Conservation (phyloP, 176 grass and related monocot species). For the Oryza officinalis region DNA sequence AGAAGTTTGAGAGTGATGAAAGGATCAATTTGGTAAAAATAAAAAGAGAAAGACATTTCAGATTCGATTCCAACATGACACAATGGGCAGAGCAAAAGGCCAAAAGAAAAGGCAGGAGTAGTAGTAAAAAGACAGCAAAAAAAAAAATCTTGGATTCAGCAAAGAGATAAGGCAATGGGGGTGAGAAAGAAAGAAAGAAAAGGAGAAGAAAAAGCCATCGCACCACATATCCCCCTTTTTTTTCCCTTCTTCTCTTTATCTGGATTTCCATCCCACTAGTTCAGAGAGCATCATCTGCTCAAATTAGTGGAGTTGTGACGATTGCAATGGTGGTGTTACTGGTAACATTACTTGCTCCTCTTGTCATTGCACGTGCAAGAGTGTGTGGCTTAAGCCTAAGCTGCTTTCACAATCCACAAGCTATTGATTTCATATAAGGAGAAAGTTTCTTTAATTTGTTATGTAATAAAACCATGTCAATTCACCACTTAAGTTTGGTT, state of each 20-base stretch:
- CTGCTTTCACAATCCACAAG: constrained; percentile 30
- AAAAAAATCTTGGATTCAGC: constrained; percentile 6
- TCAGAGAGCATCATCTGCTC: neutral
- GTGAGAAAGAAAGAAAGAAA: neutral
- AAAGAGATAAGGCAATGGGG: constrained; percentile 36
- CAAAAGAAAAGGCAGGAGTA: neutral
- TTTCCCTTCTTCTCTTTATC: constrained; percentile 5
- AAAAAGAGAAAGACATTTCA: neutral
- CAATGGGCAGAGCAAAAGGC: neutral
- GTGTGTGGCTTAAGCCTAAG: constrained; percentile 41
- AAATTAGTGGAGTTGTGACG: constrained; percentile 41
- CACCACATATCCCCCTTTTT: neutral
- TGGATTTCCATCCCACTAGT: constrained; percentile 35
- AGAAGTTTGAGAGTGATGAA: constrained; percentile 34
- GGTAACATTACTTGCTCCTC: neutral
- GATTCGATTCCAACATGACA: constrained; percentile 43
- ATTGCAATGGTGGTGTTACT: neutral
- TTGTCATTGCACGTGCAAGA: constrained; percentile 40
- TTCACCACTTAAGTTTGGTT: neutral
- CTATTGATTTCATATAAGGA: neutral
- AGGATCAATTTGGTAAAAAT: neutral
- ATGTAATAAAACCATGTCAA: neutral
- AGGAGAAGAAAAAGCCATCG: constrained; percentile 5
- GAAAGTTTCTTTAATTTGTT: neutral
- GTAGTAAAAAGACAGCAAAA: neutral